A percentile compares a stretch with the other conserved stretches of the same genome.
Conservation (phyloP, 176 grass and related monocot genomes). For the Cocos nucifera region DNA sequence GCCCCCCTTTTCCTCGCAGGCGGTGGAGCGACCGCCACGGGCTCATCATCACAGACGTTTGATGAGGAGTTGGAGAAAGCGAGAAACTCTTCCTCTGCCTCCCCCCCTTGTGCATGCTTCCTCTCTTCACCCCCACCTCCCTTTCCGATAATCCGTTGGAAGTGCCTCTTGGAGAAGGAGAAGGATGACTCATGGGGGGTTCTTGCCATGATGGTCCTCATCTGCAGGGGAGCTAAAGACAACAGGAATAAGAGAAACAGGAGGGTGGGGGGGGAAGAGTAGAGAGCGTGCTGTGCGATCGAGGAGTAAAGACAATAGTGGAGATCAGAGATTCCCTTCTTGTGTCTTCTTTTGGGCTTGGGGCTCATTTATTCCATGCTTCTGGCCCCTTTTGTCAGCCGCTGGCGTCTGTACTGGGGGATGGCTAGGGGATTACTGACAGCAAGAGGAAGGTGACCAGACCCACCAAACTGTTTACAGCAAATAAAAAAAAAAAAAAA, state of each 20-base stretch:
- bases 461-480: constrained; percentile 28
- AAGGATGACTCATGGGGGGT: constrained; percentile 75
- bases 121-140: constrained; percentile 30
- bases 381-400: constrained; percentile 36
- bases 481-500: neutral
- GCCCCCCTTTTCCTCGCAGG: constrained; percentile 26
- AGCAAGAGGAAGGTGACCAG: constrained; percentile 13
- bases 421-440: too few species aligned
- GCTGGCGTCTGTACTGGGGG: constrained; percentile 1
- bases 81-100: constrained; percentile 42
- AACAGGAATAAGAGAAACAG: neutral
- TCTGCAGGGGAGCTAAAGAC: constrained; percentile 8
- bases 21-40: constrained; percentile 13
- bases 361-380: constrained; percentile 41
- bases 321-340: neutral
- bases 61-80: constrained; percentile 47
- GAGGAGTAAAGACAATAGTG: neutral
- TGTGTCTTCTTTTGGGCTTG: constrained; percentile 15
- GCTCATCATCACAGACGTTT: constrained; percentile 43
- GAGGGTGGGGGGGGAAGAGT: too few species aligned
- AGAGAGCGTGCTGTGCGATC: neutral
- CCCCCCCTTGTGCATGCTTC: constrained; percentile 20
- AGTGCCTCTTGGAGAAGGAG: constrained; percentile 85
- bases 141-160: constrained; percentile 72
- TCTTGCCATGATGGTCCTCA: constrained; percentile 83